Evolutionary conservation across 2,329 filamentous ascomycete species (phyloP).

Genomic region (Phialophora tarda): DNA sequence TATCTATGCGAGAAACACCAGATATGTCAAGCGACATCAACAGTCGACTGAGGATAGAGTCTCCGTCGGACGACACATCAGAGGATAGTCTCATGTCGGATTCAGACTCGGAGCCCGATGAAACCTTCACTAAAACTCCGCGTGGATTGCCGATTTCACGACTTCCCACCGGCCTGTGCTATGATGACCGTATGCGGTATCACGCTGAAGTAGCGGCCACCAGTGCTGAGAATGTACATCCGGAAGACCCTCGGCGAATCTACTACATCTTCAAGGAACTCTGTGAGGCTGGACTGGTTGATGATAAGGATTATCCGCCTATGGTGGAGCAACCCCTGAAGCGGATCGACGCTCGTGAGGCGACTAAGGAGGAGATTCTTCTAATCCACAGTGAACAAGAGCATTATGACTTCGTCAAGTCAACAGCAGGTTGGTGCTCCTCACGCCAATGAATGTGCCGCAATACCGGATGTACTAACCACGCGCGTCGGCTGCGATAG

Average conservation of each 20-base stretch:
- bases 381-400: slow-evolving; percentile 79
- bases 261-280: slow-evolving; percentile 92
- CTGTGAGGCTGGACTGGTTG: slow-evolving; percentile 79
- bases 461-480: not conserved
- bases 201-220: slow-evolving; percentile 80
- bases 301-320: slow-evolving; percentile 56
- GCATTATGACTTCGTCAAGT: slow-evolving; percentile 73
- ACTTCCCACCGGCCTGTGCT: slow-evolving; percentile 78
- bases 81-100: slow-evolving; percentile 35
- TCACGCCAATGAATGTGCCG: not conserved
- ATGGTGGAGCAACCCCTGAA: slow-evolving; percentile 61
- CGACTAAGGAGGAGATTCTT: slow-evolving; percentile 78
- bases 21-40: slow-evolving; percentile 30
- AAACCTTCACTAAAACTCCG: slow-evolving; percentile 42
- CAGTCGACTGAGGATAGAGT: slow-evolving; percentile 32
- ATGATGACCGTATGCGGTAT: slow-evolving; percentile 94
- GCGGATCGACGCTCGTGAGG: slow-evolving; percentile 77
- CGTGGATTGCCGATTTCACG: slow-evolving; percentile 54
- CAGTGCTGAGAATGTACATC: slow-evolving; percentile 75
- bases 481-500: slow-evolving; percentile 42
- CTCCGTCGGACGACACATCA: slow-evolving; percentile 33
- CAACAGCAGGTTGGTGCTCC: slow-evolving; percentile 49
- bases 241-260: slow-evolving; percentile 91
- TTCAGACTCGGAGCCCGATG: slow-evolving; percentile 41
- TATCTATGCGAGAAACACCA: slow-evolving; percentile 33